These are phyloP conservation scores for Aspergillus bombycis DNA, from an alignment of 2,329 filamentous ascomycete species.

Conservation along the genomic window DNA sequence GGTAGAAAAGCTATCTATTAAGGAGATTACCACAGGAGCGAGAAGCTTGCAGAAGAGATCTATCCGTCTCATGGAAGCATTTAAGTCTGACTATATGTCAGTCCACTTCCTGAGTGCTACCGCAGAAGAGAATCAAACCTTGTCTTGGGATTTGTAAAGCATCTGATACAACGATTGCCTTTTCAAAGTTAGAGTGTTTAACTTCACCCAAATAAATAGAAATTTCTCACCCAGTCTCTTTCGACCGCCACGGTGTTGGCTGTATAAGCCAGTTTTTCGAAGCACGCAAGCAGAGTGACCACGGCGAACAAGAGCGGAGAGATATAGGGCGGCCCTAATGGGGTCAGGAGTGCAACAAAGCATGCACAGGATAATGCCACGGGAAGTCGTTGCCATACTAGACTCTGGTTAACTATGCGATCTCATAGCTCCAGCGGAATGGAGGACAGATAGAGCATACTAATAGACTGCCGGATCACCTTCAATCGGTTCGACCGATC, in stretches of 20 bases:
- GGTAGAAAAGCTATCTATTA: conserved; percentile 50
- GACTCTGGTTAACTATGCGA: background rate
- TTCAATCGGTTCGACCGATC: conserved; percentile 58
- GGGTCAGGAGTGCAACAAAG: conserved; percentile 43
- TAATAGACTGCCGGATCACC: conserved; percentile 56
- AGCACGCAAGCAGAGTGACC: conserved; percentile 61
- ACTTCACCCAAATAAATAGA: background rate
- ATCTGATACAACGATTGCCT: conserved; percentile 38
- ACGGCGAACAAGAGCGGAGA: conserved; percentile 33
- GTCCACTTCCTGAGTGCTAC: conserved; percentile 8
- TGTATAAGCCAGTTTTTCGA: conserved; percentile 69
- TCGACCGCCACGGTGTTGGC: conserved; percentile 71
- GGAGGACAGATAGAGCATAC: conserved; percentile 21
- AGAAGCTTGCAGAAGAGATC: conserved; percentile 62
- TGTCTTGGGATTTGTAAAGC: conserved; percentile 44
- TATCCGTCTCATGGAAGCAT: conserved; percentile 60
- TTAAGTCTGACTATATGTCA: conserved; percentile 41
- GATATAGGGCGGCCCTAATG: conserved; percentile 6
- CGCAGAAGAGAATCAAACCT: conserved; percentile 33
- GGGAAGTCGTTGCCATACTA: conserved; percentile 40
- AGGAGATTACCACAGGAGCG: conserved; percentile 56
- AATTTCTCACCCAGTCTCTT: conserved; percentile 62
- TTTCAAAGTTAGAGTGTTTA: background rate
- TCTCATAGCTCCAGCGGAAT: background rate
- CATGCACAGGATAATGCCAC: conserved; percentile 54